Conservation (phyloP, 1,284 basidiomycete genomes). For the Tetrapyrgos nigripes region DNA sequence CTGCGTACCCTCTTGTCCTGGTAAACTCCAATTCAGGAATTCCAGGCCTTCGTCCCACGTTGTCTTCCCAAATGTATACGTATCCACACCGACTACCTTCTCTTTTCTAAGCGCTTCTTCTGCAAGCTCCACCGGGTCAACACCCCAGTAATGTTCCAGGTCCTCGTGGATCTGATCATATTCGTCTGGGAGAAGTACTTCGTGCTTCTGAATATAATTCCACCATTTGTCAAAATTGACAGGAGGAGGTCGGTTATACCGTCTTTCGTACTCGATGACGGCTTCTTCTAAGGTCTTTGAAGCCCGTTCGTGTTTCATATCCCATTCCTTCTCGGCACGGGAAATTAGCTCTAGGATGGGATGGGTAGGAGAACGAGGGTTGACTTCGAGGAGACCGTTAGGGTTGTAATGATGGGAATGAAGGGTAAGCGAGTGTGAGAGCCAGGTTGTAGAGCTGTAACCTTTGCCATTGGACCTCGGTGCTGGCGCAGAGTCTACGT, state of each 20-base stretch:
- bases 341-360: conserved; percentile 61
- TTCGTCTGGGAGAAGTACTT: conserved; percentile 65
- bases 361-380: conserved; percentile 38
- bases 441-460: conserved; percentile 1
- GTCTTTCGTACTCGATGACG: conserved; percentile 58
- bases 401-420: conserved; percentile 27
- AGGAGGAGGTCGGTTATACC: conserved; percentile 50
- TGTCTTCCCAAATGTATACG: conserved; percentile 26
- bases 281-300: conserved; percentile 60
- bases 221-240: conserved; percentile 62
- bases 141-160: conserved; percentile 56
- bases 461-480: not conserved
- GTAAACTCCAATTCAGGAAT: not conserved
- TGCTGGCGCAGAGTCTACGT: too few relatives aligned
- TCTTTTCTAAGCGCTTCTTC: not conserved
- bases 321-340: conserved; percentile 54
- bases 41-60: not conserved
- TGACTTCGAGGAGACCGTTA: conserved; percentile 44
- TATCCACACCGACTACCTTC: conserved; percentile 13
- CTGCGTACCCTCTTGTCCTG: not conserved
- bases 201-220: conserved; percentile 58
- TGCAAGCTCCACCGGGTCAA: conserved; percentile 46
- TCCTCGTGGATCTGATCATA: conserved; percentile 57
- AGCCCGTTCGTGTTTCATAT: conserved; percentile 53
- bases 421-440: not conserved